Evolutionary conservation across 768 basidiomycete species (phyloP).

Genomic region (Boletus bicolor): DNA sequence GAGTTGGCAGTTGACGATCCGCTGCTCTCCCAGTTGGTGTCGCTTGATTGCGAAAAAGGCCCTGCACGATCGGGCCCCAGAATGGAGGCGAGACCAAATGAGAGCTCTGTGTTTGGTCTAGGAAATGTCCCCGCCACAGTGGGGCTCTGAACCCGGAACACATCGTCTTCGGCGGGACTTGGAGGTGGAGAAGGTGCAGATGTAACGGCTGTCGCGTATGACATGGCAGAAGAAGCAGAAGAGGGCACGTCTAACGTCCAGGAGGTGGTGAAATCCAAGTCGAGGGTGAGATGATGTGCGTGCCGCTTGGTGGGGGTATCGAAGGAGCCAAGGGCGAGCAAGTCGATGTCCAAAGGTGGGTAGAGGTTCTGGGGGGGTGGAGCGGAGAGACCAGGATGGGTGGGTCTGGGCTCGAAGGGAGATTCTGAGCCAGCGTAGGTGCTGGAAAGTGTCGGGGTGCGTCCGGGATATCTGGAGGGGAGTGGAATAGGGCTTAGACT

Average conservation of each 20-base stretch:
- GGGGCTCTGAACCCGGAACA: constrained; percentile 5
- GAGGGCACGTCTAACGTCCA: constrained; percentile 15
- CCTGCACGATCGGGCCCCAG: constrained; percentile 1
- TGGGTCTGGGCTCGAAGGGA: constrained; percentile 22
- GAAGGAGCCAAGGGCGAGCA: constrained; percentile 4
- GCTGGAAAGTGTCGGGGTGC: constrained; percentile 6
- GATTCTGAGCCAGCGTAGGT: constrained; percentile 12
- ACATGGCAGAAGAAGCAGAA: constrained; percentile 22
- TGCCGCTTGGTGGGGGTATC: constrained; percentile 7
- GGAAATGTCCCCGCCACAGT: constrained; percentile 2
- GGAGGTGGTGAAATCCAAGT: constrained; percentile 21
- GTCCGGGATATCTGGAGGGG: background rate
- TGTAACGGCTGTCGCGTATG: constrained; percentile 19
- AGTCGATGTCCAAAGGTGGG: constrained; percentile 13
- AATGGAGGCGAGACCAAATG: constrained; percentile 10
- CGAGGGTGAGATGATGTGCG: constrained; percentile 18
- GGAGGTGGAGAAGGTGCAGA: constrained; percentile 8
- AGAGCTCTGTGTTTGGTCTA: background rate
- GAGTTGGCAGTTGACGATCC: constrained; percentile 18
- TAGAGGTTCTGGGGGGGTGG: background rate
- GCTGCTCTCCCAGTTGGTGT: constrained; percentile 1
- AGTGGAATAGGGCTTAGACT: constrained; percentile 1
- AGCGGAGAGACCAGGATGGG: background rate
- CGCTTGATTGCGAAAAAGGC: background rate
- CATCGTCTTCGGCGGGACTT: constrained; percentile 13